Conservation (phyloP, 2,329 filamentous ascomycete species). For the Hortaea sp. region DNA sequence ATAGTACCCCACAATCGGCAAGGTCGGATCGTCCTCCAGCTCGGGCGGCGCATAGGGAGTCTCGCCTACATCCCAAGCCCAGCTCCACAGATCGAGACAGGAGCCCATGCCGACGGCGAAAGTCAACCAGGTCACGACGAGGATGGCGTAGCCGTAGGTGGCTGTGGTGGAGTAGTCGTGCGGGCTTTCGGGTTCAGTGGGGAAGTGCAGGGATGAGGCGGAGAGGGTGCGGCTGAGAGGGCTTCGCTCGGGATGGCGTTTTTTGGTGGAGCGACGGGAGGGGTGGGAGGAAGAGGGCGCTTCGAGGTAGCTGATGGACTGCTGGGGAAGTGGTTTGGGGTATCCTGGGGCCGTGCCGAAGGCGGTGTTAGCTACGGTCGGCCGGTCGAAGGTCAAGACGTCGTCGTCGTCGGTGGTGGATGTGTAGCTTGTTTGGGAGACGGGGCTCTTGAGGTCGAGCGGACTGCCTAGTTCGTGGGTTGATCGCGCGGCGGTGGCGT, state of each 20-base stretch:
- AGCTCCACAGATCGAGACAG: slow-evolving; percentile 90
- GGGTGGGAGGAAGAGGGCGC: slow-evolving; percentile 9
- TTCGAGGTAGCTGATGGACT: slow-evolving; percentile 19
- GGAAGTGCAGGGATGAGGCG: slow-evolving; percentile 7
- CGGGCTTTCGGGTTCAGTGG: slow-evolving; percentile 36
- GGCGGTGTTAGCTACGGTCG: slow-evolving; percentile 14
- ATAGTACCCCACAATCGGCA: slow-evolving; percentile 96
- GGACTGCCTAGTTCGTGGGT: slow-evolving; percentile 16
- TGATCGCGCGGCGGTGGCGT: slow-evolving; percentile 4
- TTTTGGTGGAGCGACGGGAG: slow-evolving; percentile 10
- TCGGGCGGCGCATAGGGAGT: slow-evolving; percentile 93
- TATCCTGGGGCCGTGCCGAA: slow-evolving; percentile 4
- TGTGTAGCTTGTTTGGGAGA: slow-evolving; percentile 47
- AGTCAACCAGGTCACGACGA: slow-evolving; percentile 85
- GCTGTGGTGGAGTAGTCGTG: slow-evolving; percentile 94
- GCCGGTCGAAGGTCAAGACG: slow-evolving; percentile 49
- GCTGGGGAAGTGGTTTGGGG: slow-evolving; percentile 12
- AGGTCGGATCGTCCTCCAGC: slow-evolving; percentile 83
- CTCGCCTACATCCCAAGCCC: slow-evolving; percentile 97
- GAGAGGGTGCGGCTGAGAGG: slow-evolving; percentile 18
- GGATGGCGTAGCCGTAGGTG: slow-evolving; percentile 95
- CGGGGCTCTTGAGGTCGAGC: slow-evolving; percentile 28
- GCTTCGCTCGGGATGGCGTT: slow-evolving; percentile 8
- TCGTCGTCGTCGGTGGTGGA: slow-evolving; percentile 83
- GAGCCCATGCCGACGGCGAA: slow-evolving; percentile 96